phyloP scores from a whole-genome alignment of 1,284 basidiomycete genomes.

The Anthracocystis walkeri region DNA sequence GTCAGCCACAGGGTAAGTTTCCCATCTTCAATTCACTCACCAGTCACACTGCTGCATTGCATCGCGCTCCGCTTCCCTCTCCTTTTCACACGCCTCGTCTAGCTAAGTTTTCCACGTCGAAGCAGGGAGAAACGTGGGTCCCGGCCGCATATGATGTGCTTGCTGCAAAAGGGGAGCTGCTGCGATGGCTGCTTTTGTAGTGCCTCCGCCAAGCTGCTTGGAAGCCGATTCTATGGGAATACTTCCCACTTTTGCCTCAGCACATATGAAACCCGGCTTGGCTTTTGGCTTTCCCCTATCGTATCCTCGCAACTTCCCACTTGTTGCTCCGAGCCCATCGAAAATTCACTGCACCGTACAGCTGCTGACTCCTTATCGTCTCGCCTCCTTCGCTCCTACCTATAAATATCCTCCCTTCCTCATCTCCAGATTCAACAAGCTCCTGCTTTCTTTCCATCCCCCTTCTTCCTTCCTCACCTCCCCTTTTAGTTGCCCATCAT shows the following conservation, averaged over 20 bases:
- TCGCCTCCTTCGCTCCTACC: neutral
- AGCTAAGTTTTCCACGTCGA: neutral
- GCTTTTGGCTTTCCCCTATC: constrained; percentile 9
- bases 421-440: constrained; percentile 9
- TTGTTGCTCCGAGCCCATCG: neutral
- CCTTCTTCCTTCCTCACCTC: constrained; percentile 8
- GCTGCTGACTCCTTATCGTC: constrained; percentile 13
- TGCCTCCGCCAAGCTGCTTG: too few species aligned
- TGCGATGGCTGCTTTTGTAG: too few species aligned
- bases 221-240: neutral
- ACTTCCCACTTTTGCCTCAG: too few species aligned
- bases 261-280: neutral
- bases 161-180: too few species aligned
- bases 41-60: neutral
- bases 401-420: neutral
- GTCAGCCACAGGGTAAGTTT: constrained; percentile 36
- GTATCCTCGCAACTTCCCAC: constrained; percentile 7
- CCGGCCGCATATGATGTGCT: too few species aligned
- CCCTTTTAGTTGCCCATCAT: constrained; percentile 23
- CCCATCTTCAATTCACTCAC: constrained; percentile 2
- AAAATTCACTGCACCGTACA: constrained; percentile 2
- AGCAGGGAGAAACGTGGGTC: neutral
- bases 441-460: constrained; percentile 6
- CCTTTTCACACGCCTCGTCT: neutral
- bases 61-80: neutral